phyloP scores from a whole-genome alignment of 2,329 filamentous ascomycete species.

The Colletotrichum australisinense region DNA sequence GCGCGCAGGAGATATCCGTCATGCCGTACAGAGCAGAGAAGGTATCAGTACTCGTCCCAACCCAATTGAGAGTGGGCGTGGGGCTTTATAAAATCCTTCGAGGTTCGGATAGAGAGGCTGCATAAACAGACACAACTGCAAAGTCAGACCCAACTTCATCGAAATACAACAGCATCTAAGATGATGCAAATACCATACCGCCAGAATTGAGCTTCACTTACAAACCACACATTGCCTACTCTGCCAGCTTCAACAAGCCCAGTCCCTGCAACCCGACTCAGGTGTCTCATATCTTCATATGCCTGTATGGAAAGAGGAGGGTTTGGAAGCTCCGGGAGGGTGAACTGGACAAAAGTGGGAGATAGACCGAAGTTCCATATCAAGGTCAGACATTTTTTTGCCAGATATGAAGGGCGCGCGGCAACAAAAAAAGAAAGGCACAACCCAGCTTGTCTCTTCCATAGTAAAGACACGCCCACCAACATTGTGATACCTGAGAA shows the following conservation, averaged over 20 bases:
- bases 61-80: neutral
- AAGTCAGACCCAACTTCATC: neutral
- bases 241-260: neutral
- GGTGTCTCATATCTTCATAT: neutral
- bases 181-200: neutral
- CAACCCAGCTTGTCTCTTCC: constrained; percentile 2
- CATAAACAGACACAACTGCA: neutral
- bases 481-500: neutral
- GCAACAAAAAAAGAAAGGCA: constrained; percentile 5
- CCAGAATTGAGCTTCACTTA: neutral
- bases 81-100: constrained; percentile 16
- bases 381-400: neutral
- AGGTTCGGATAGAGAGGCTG: neutral
- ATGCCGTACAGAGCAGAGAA: no score
- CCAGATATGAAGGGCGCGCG: neutral
- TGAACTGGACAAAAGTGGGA: neutral
- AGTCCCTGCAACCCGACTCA: constrained; percentile 12
- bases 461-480: neutral
- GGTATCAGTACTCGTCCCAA: neutral
- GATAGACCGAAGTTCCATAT: neutral
- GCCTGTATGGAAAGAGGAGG: neutral
- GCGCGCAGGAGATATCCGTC: constrained; percentile 1
- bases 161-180: neutral
- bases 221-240: neutral
- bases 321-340: neutral